Base-by-base conservation (phyloP, 2,329 filamentous ascomycete genomes). In the Colletotrichum truncatum region DNA sequence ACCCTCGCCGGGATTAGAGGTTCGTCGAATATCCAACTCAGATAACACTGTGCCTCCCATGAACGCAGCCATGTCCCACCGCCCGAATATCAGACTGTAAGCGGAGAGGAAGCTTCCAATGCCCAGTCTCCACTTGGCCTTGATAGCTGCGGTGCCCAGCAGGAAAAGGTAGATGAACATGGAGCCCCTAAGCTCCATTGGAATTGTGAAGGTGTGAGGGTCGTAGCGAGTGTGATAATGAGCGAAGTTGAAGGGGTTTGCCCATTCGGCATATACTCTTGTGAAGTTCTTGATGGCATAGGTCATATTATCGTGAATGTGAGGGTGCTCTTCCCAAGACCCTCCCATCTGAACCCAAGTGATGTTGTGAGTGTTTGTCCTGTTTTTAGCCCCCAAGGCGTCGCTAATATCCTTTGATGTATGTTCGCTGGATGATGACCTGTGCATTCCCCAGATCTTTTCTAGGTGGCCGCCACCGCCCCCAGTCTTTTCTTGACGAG, bases 51-150 rank as follows among this genome's bases (percentile, higher is more conserved):
- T 74, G 9, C 78, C 78, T 14, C 76, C 78, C 58, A 81, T 41
- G 55, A 81, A 81, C 1, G 73, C 75, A 18, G 75, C 75, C 70
- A 81, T 77, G n/a, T 81, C 78, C 78, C 78, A 81, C 6, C 78
- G 70, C 3, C 76, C 76, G 4, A 80, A 61, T 0, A 66, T 48
- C 18, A 80, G 39, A 32, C 75, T 77, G 67, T 80, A 80, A 0
- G 70, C 70, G 1, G 76, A 73, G 3, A 80, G 66, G 5, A 72
- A 66, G 0, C 65, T 71, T 0, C 71, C 78, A 10, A 77, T 64
- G 21, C 69, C 68, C 1, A 75, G 67, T 2, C 78, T 71, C 76
- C 75, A 79, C 23, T 68, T 74, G 0, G 75, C 71, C 49, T 74
- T 75, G n/a, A 81, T 64, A 0, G 73, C 74, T 3, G 78, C 76